Evolutionary conservation across 352 stramenopile species (phyloP).

Genomic region (Phytophthora kernoviae): DNA sequence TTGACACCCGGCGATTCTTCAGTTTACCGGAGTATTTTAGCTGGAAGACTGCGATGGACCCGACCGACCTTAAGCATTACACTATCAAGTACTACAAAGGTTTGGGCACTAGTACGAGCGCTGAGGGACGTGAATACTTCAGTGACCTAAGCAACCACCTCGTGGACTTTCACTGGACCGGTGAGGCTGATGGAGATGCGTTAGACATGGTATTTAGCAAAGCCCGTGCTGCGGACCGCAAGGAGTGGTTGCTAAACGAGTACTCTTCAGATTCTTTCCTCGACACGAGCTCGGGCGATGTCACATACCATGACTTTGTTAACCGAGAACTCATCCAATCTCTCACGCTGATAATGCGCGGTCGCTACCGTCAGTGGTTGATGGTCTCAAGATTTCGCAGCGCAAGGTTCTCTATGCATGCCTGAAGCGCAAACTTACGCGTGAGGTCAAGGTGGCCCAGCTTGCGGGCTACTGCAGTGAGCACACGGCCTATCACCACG

Average conservation of each 20-base stretch:
- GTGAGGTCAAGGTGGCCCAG: constrained; percentile 99
- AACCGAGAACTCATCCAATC: constrained; percentile 99
- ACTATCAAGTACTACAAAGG: constrained; percentile 99
- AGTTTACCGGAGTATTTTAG: constrained; percentile 96
- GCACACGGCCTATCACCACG: constrained; percentile 99
- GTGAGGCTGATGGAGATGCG: constrained; percentile 85
- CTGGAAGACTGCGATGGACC: constrained; percentile 87
- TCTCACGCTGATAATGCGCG: constrained; percentile 96
- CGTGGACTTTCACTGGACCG: constrained; percentile 88
- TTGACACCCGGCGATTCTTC: constrained; percentile 93
- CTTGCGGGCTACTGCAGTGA: constrained; percentile 98
- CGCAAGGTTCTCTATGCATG: constrained; percentile 98
- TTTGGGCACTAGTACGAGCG: constrained; percentile 97
- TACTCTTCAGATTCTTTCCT: constrained; percentile 91
- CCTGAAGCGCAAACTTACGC: constrained; percentile 98
- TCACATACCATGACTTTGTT: constrained; percentile 97
- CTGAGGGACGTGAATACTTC: constrained; percentile 99
- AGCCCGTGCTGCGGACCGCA: constrained; percentile 94
- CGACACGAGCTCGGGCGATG: constrained; percentile 89
- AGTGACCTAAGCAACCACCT: constrained; percentile 94
- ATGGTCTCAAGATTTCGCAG: constrained; percentile 98
- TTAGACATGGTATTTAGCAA: constrained; percentile 99
- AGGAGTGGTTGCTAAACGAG: constrained; percentile 94
- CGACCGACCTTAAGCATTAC: constrained; percentile 86
- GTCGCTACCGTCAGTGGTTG: constrained; percentile 96